Base-by-base conservation (phyloP, 1,284 basidiomycete genomes). In the Ustilago trichophora region DNA sequence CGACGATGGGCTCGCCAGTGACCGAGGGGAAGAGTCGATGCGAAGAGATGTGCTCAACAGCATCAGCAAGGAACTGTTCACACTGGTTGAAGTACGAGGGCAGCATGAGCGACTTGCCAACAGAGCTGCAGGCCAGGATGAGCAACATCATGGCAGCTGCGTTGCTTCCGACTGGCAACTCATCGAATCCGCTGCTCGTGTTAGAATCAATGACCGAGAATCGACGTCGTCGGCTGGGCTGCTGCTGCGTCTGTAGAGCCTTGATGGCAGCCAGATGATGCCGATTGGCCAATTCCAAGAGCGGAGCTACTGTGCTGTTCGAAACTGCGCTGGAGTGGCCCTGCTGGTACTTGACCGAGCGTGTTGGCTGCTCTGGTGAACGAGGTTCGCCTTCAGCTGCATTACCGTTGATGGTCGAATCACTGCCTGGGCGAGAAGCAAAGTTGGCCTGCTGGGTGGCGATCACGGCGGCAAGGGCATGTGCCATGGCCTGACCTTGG, bases 61-160 rank as follows among this genome's bases (percentile, higher is more conserved):
- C 65, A 34, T 68, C 58, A 11, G 58, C 53, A 15, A 68, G 58
- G 41, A 62, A 68, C 26, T 68, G 58, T 37, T 68, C 65, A 50
- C 58, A 62, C 44, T 68, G 65, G 25, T 68, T 62, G 37, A 68
- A 63, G 47, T 68, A 68, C 10, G 65, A 68, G 1, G 65, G 58
- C 33, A 68, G 44, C 65, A 68, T 68, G n/a, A 68, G 53, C 26
- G 57, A 62, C 44, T 68, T 68, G 36, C 58, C 58, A 10, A 46
- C 54, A 11, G 42, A 41, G 32, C 58, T 52, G 51, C 65, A 68
- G 8, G 65, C 53, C 16, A 54, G 26, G 40, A 68, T 62, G 44
- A 68, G 58, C 37, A 68, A 24, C 40, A 68, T 49, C 65, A 68
- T 68, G 12, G 48, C 47, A 1, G 52, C 53, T 12, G 65, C 65